Percentiles rank a stretch among this genome's conserved stretches.
phyloP scores from a whole-genome alignment of 2,329 filamentous ascomycete species.

The Hymenoscyphus linearis region DNA sequence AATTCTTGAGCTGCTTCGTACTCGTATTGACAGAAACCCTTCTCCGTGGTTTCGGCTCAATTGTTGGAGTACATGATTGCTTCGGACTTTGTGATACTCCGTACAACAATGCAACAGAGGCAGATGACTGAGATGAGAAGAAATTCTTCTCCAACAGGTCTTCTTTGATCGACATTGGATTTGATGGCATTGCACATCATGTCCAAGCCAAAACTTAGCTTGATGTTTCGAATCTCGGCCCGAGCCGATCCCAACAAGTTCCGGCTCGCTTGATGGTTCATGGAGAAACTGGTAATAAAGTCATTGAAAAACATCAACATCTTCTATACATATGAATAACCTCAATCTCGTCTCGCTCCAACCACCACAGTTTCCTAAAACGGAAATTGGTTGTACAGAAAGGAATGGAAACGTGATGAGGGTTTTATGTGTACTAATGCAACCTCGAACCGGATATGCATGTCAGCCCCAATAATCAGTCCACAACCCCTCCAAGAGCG shows the following conservation, averaged over 20 bases:
- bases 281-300: not conserved
- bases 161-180: not conserved
- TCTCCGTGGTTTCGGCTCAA: not conserved
- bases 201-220: not conserved
- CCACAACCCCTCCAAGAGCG: not conserved
- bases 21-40: not conserved
- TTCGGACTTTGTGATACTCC: not conserved
- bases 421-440: not conserved
- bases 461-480: slow-evolving; percentile 1
- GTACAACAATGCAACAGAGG: not conserved
- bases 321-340: not conserved
- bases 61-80: not conserved
- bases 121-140: not conserved
- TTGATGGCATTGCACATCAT: not conserved
- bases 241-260: not conserved
- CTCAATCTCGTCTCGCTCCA: not conserved
- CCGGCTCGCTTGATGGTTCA: not conserved
- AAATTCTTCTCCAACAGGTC: not conserved
- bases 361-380: not conserved
- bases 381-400: not conserved
- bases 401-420: not conserved
- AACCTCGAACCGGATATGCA: not conserved
- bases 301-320: not conserved
- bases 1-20: not conserved
- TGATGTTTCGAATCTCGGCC: not conserved